A percentile compares a stretch with the other conserved stretches of the same genome.
These are phyloP conservation scores for Xylariaceae sp. DNA, from an alignment of 2,329 filamentous ascomycete species.

Conservation along the genomic window DNA sequence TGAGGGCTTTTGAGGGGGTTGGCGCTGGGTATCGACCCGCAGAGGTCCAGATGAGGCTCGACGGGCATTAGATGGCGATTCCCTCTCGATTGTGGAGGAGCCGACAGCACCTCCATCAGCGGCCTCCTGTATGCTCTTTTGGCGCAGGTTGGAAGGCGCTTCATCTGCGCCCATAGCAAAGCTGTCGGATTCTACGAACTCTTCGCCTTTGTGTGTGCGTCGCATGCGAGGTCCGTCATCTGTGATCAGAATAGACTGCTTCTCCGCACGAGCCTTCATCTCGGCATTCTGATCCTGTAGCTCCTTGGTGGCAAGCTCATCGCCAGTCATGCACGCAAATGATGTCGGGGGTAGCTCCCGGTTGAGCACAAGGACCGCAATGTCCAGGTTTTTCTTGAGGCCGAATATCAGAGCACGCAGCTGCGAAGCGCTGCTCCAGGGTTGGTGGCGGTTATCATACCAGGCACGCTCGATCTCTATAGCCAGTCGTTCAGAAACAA, in stretches of 20 bases:
- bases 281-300: conserved; percentile 69
- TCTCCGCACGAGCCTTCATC: conserved; percentile 70
- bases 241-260: conserved; percentile 76
- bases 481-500: conserved; percentile 61
- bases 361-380: conserved; percentile 69
- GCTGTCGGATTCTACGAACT: conserved; percentile 74
- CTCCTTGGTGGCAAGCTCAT: conserved; percentile 89
- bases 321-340: conserved; percentile 78
- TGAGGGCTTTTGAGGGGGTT: conserved; percentile 44
- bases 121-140: conserved; percentile 26
- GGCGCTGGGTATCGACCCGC: conserved; percentile 36
- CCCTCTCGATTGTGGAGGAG: conserved; percentile 9
- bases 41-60: conserved; percentile 27
- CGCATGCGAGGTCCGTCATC: conserved; percentile 71
- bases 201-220: conserved; percentile 91
- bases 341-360: conserved; percentile 64
- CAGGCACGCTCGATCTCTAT: conserved; percentile 73
- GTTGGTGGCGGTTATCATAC: conserved; percentile 45
- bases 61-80: conserved; percentile 11
- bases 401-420: conserved; percentile 76
- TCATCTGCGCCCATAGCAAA: conserved; percentile 29
- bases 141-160: conserved; percentile 28
- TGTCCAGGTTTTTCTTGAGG: conserved; percentile 76
- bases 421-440: conserved; percentile 51
- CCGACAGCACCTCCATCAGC: conserved; percentile 10